phyloP scores from a whole-genome alignment of 495 filamentous ascomycete species.

The Tuber indicum region DNA sequence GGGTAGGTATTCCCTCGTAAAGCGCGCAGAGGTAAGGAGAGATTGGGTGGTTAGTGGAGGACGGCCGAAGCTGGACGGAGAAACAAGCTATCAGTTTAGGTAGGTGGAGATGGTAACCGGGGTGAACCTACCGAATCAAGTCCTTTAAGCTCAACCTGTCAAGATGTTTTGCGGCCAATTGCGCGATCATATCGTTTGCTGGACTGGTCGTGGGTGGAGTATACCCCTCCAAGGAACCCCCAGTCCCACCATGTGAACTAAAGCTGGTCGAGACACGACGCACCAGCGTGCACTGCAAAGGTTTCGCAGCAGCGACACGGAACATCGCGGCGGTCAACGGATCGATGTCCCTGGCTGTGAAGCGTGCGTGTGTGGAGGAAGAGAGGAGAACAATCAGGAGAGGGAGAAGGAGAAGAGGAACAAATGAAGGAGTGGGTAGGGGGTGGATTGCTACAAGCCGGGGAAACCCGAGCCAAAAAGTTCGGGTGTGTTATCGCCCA shows the following conservation, averaged over 20 bases:
- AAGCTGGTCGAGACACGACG: neutral
- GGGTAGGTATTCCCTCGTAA: constrained; percentile 85
- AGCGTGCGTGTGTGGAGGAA: neutral
- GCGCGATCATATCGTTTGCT: constrained; percentile 63
- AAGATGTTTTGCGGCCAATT: constrained; percentile 68
- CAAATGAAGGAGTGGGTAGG: neutral
- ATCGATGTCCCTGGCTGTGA: neutral
- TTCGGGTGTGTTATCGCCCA: neutral
- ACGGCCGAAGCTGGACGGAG: constrained; percentile 51
- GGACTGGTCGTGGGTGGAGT: constrained; percentile 1
- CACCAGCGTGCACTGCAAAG: neutral
- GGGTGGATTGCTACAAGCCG: neutral
- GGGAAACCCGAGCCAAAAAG: neutral
- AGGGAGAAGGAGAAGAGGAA: neutral
- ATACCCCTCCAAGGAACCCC: neutral
- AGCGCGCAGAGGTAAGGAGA: constrained; percentile 83
- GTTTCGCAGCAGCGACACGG: neutral
- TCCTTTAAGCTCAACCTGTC: constrained; percentile 80
- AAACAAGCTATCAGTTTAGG: constrained; percentile 10
- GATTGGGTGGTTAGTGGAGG: constrained; percentile 75
- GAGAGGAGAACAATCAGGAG: neutral
- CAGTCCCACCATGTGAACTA: neutral
- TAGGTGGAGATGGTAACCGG: constrained; percentile 6
- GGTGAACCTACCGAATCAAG: constrained; percentile 63
- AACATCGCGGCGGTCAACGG: neutral